Evolutionary conservation across 2,329 filamentous ascomycete genomes (phyloP).

Genomic region (Metarhizium guizhouense): DNA sequence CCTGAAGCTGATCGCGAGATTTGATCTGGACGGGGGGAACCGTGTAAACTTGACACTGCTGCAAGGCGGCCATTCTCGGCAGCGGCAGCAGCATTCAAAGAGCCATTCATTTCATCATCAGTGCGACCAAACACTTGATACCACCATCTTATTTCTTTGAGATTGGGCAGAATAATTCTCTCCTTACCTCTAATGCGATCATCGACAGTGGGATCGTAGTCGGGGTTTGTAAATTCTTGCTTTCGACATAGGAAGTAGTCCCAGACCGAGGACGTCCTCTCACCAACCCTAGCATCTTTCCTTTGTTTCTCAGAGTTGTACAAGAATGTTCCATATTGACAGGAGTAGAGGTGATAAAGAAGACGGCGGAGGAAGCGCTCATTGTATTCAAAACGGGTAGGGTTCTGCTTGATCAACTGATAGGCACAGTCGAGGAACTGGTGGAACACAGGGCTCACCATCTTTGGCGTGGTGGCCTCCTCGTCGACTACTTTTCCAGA

Average conservation of each 20-base stretch:
- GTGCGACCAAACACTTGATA: slow-evolving; percentile 75
- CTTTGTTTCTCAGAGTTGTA: slow-evolving; percentile 93
- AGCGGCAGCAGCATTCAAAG: slow-evolving; percentile 44
- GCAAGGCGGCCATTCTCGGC: slow-evolving; percentile 34
- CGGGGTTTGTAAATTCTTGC: slow-evolving; percentile 72
- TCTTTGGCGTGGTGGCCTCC: slow-evolving; percentile 72
- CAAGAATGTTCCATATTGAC: slow-evolving; percentile 93
- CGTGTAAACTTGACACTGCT: slow-evolving; percentile 25
- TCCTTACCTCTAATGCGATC: slow-evolving; percentile 74
- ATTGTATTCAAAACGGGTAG: slow-evolving; percentile 89
- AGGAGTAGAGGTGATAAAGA: slow-evolving; percentile 89
- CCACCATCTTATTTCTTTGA: slow-evolving; percentile 88
- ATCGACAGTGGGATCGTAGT: slow-evolving; percentile 67
- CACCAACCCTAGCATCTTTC: slow-evolving; percentile 55
- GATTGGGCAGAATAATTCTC: slow-evolving; percentile 70
- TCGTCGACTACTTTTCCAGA: slow-evolving; percentile 35
- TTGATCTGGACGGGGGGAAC: slow-evolving; percentile 15
- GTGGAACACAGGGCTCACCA: slow-evolving; percentile 93
- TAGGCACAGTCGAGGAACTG: slow-evolving; percentile 95
- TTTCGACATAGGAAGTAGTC: slow-evolving; percentile 82
- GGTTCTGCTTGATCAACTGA: slow-evolving; percentile 78
- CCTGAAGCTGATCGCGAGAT: slow-evolving; percentile 13
- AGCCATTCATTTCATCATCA: slow-evolving; percentile 87
- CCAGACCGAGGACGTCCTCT: slow-evolving; percentile 83
- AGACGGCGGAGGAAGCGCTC: slow-evolving; percentile 84